Evolutionary conservation across 305 asterid species (phyloP), one percentile per base, ranked within the genome.

Genomic region (Fraxinus albicans): DNA sequence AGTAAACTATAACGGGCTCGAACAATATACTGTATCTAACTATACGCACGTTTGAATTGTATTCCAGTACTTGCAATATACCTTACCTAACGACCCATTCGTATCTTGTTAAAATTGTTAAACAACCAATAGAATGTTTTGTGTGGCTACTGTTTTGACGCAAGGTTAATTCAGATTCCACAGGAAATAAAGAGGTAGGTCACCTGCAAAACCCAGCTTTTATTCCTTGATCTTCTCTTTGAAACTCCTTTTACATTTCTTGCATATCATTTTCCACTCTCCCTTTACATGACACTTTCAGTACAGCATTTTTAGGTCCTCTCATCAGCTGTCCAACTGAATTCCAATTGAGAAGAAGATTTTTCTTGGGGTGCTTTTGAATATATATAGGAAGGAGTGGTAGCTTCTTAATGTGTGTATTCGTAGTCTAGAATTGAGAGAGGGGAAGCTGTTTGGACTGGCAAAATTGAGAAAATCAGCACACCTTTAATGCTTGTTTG

Each of bases 161-260:
- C 55, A 77, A 79, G 78, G 47, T 55, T 84, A 40, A 42, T 42
- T 77, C 81, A 44, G 86, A 81, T 44, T 86, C 81, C 84, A 34
- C 84, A 82, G 78, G 75, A 69, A 38, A 82, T 60, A n/a, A 8
- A 67, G 81, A 79, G 92, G 88, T 82, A 73, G 91, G 86, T 81
- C 77, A 85, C 85, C 91, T 85, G 89, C 89, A 84, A 60, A 50
- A 69, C 73, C 77, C 77, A 79, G 80, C 78, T 38, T 85, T 85
- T 83, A 80, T 80, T 78, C 87, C 86, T 84, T 70, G 78, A 44
- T 83, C 58, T 74, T 80, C 77, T 80, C 78, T 70, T 7, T 55
- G 75, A 77, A 34, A 63, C 81, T 19, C 80, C 82, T 50, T 36
- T 63, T 19, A 4, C 76, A 33, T 50, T 36, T 73, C 25, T 79